Evolutionary conservation across 306 rosid species (phyloP).

Genomic region (Vigna mungo): DNA sequence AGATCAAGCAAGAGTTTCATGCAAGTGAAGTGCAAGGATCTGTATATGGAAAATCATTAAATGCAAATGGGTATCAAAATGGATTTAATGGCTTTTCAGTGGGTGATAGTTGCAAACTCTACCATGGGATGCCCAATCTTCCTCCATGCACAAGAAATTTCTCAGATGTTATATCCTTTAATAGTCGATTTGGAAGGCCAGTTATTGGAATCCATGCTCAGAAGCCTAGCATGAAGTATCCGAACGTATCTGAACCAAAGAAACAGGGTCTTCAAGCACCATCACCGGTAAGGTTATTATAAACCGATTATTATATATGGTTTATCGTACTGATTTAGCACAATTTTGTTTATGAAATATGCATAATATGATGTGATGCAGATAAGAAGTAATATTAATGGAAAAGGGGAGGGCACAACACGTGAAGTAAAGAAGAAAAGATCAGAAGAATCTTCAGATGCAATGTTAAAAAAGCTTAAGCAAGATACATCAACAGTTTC

Average conservation of each 20-base stretch:
- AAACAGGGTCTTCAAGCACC: conserved; percentile 63
- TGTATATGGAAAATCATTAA: conserved; percentile 47
- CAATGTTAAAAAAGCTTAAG: conserved; percentile 70
- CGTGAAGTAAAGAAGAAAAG: conserved; percentile 85
- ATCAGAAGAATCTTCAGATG: conserved; percentile 75
- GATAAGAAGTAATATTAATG: conserved; percentile 58
- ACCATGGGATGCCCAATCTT: conserved; percentile 53
- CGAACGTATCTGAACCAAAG: conserved; percentile 58
- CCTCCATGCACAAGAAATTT: conserved; percentile 60
- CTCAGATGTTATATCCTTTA: conserved; percentile 76
- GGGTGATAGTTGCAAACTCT: conserved; percentile 48
- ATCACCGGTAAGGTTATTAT: conserved; percentile 50
- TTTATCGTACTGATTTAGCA: not conserved
- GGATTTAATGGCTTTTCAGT: conserved; percentile 44
- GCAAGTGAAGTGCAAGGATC: conserved; percentile 41
- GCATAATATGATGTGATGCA: conserved; percentile 38
- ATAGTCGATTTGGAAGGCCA: conserved; percentile 60
- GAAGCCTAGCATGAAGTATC: conserved; percentile 52
- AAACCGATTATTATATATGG: not conserved
- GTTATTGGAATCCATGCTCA: conserved; percentile 57
- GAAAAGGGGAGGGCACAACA: conserved; percentile 65
- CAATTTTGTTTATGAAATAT: conserved; percentile 12
- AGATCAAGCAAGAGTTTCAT: conserved; percentile 53
- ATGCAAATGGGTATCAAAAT: conserved; percentile 54
- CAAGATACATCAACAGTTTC: conserved; percentile 64